Conservation (phyloP, 148 eudicot species). For the Persicaria maculosa region DNA sequence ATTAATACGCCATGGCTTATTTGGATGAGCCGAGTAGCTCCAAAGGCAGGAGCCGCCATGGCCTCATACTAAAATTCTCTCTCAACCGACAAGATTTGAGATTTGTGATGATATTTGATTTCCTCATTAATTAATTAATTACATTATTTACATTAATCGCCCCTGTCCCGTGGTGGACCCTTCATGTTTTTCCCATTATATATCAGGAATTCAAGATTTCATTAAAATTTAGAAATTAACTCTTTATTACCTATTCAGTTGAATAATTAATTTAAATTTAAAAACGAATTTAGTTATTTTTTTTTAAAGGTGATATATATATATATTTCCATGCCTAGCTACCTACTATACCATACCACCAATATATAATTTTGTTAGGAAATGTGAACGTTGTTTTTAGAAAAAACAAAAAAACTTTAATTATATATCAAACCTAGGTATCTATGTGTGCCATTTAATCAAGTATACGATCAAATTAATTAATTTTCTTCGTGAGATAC, state of each 20-base stretch:
- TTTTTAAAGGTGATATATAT: not conserved
- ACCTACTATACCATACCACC: not conserved
- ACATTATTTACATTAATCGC: not conserved
- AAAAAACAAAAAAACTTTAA: not conserved
- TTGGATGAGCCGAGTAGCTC: not conserved
- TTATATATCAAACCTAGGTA: not conserved
- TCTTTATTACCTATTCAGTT: not conserved
- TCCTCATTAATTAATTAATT: not conserved
- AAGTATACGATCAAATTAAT: no score
- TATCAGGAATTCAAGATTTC: not conserved
- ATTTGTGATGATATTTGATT: not conserved
- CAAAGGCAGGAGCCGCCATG: not conserved
- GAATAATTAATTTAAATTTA: not conserved
- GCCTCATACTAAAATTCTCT: not conserved
- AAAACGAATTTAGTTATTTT: not conserved
- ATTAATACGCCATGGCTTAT: not conserved
- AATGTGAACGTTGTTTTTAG: not conserved
- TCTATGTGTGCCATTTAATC: not conserved
- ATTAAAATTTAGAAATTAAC: no score
- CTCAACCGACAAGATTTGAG: constrained; percentile 8
- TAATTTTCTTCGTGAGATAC: not conserved
- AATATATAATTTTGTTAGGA: not conserved
- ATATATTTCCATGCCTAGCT: not conserved
- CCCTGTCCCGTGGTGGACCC: constrained; percentile 4
- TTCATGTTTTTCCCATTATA: not conserved